Percentiles rank a stretch among this genome's conserved stretches.
These are phyloP conservation scores for Ogataea kodamae DNA, from an alignment of 805 yeast genomes.

Conservation along the genomic window DNA sequence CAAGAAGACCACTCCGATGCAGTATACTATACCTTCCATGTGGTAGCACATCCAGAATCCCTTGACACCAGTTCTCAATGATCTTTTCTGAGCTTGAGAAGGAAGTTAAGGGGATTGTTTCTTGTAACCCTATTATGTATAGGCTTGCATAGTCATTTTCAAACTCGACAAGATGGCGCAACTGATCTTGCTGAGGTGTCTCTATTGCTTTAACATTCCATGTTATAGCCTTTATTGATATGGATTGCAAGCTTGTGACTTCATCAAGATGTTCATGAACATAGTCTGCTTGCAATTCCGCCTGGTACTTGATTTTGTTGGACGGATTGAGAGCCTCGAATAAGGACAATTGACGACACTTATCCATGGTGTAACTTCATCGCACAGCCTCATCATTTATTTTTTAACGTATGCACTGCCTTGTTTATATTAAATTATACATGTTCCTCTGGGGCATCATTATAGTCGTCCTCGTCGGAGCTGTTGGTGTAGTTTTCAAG, in stretches of 20 bases:
- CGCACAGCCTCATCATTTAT: constrained; percentile 4
- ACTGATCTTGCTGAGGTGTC: constrained; percentile 11
- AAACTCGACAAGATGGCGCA: constrained; percentile 16
- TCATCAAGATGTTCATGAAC: constrained; percentile 10
- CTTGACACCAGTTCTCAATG: constrained; percentile 34
- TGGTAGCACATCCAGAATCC: constrained; percentile 25
- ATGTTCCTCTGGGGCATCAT: constrained; percentile 26
- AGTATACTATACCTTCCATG: constrained; percentile 34
- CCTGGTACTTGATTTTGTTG: constrained; percentile 22
- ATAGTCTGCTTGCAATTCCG: constrained; percentile 21
- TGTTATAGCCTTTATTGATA: constrained; percentile 30
- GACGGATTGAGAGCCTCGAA: constrained; percentile 27
- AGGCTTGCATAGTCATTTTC: constrained; percentile 30
- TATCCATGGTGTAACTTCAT: constrained; percentile 2
- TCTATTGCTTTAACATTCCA: constrained; percentile 38
- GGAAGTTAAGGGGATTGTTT: constrained; percentile 47
- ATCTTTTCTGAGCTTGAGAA: constrained; percentile 35
- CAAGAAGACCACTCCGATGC: constrained; percentile 47
- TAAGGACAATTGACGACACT: constrained; percentile 16
- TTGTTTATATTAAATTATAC: constrained; percentile 1
- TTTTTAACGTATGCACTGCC: constrained; percentile 6
- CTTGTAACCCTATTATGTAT: constrained; percentile 46
- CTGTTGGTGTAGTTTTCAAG: constrained; percentile 14
- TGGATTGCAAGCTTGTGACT: constrained; percentile 1
- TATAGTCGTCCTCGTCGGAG: constrained; percentile 23